Base-by-base conservation (phyloP, 371 early-diverging fungal genomes). In the Cokeromyces recurvatus region DNA sequence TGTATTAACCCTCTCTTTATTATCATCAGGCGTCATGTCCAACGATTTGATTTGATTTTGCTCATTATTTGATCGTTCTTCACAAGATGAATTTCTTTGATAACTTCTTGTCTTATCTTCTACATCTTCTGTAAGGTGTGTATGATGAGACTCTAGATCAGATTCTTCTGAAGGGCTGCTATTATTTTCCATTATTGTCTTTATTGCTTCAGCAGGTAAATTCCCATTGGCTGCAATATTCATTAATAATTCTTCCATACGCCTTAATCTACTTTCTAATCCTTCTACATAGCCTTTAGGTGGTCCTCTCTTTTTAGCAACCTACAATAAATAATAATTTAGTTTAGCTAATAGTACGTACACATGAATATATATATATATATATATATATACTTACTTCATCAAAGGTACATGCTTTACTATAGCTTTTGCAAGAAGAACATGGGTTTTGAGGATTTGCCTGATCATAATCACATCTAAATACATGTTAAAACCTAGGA, bases 211-310 rank as follows among this genome's bases (percentile, higher is more conserved):
- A 10, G 38, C 24, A 8, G 53, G 41, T 58, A 53, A 32, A 21
- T 48, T 53, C 4, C 59, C 53, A 38, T 46, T 43, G 6, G 40
- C 32, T 29, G 53, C 48, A 32, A 61, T 48, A 46, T 49, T 48
- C 42, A 51, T 17, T 10, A 61, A 35, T 43, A 51, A 38, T 17
- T 44, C 31, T 20, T 61, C 62, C 57, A 61, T 56, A 12, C 62
- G 51, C 16, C 49, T 61, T 22, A 61, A 43, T 46, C 62, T 19
- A 19, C 37, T 48, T 27, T 61, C 57, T 36, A 61, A 46, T 8
- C 56, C 49, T 36, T 55, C 57, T 2, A 61, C 62, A 42, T 61
- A 61, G 15, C 57, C 62, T 39, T 53, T 61, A 0, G 57, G 49
- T n/a, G 62, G 62, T 10, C 62, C 62, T 32, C 55, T 44, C 17